These are phyloP conservation scores for Hypoxylon subgilvum DNA, from an alignment of 495 filamentous ascomycete species.

Conservation along the genomic window DNA sequence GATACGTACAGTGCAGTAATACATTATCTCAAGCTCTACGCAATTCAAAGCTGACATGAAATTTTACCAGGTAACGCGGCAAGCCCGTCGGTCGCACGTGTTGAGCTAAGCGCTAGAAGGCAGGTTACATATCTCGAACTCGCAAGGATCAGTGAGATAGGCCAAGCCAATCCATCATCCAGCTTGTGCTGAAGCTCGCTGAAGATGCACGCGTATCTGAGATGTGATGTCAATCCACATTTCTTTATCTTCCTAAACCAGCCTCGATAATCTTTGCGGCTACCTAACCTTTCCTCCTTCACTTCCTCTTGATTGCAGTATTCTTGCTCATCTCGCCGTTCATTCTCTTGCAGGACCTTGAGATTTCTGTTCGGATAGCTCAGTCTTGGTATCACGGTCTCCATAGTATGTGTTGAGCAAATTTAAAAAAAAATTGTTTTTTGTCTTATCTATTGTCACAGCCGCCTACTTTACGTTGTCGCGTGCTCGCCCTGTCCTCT, in stretches of 20 bases:
- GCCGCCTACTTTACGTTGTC: not conserved
- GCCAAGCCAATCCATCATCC: not conserved
- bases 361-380: too few relatives aligned
- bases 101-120: slow-evolving; percentile 15
- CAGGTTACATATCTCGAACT: slow-evolving; percentile 19
- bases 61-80: slow-evolving; percentile 10
- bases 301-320: too few relatives aligned
- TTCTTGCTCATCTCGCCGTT: too few relatives aligned
- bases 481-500: slow-evolving; percentile 1
- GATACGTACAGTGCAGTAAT: too few relatives aligned
- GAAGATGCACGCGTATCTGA: not conserved
- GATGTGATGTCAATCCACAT: slow-evolving; percentile 31
- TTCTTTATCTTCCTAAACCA: slow-evolving; percentile 7
- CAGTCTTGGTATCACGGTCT: too few relatives aligned
- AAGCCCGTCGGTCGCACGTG: slow-evolving; percentile 19
- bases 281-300: slow-evolving; percentile 9
- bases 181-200: not conserved
- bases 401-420: too few relatives aligned
- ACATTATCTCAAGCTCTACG: too few relatives aligned
- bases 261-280: slow-evolving; percentile 17
- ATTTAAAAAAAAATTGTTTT: not conserved
- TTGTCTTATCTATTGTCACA: not conserved
- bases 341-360: too few relatives aligned
- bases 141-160: slow-evolving; percentile 9
- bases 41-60: slow-evolving; percentile 6